A percentile compares a stretch with the other conserved stretches of the same genome.
Evolutionary conservation across 352 stramenopile genomes (phyloP).

Genomic region (Halophytophthora polymorphica): DNA sequence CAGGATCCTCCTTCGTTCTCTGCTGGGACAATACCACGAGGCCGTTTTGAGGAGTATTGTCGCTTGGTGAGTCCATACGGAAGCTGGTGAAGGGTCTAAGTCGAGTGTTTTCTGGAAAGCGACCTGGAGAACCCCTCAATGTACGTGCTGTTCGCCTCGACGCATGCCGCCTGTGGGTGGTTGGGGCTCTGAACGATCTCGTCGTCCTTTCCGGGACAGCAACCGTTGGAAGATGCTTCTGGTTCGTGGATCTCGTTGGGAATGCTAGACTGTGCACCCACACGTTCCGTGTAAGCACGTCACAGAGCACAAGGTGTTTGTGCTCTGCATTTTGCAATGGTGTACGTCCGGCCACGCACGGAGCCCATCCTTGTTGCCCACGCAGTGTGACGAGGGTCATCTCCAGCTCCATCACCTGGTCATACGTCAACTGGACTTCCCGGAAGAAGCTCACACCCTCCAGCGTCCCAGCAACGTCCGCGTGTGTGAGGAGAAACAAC

Average conservation of each 20-base stretch:
- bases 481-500: conserved; percentile 43
- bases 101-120: background rate
- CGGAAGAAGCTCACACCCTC: conserved; percentile 45
- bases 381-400: conserved; percentile 33
- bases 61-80: background rate
- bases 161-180: conserved; percentile 1
- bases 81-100: background rate
- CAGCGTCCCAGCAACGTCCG: conserved; percentile 33
- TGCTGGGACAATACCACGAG: background rate
- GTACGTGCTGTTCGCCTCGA: background rate
- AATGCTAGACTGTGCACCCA: conserved; percentile 15
- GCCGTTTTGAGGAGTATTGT: background rate
- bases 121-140: background rate
- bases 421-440: conserved; percentile 24
- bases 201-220: conserved; percentile 2
- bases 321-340: background rate
- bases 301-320: conserved; percentile 4
- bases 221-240: conserved; percentile 10
- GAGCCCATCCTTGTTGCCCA: conserved; percentile 25
- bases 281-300: conserved; percentile 15
- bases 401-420: conserved; percentile 61
- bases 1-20: too few species aligned
- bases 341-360: conserved; percentile 29
- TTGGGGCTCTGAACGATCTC: background rate
- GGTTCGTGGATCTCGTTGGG: background rate